A percentile compares a stretch with the other conserved stretches of the same genome.
phyloP scores from a whole-genome alignment of 208 protist genomes.

The Crithidia thermophila region DNA sequence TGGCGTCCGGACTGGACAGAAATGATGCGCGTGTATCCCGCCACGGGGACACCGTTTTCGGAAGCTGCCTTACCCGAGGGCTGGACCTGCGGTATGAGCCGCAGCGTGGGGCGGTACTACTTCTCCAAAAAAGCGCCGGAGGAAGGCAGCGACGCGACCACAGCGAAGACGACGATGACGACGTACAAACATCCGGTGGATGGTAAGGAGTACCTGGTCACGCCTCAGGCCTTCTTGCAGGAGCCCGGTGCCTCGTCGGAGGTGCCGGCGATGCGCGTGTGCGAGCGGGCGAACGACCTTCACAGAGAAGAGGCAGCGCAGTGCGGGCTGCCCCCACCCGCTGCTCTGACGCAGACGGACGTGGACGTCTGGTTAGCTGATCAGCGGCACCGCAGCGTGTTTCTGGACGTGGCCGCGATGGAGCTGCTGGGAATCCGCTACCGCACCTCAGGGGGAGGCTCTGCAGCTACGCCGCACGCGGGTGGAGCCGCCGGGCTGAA shows the following conservation, averaged over 20 bases:
- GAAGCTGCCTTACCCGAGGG: constrained; percentile 53
- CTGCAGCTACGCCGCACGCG: neutral
- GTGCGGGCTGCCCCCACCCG: constrained; percentile 18
- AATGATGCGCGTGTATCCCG: constrained; percentile 62
- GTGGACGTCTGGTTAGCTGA: constrained; percentile 61
- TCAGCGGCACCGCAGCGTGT: constrained; percentile 65
- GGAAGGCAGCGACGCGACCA: too few relatives aligned
- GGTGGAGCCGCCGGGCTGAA: constrained; percentile 6
- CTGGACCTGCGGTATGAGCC: constrained; percentile 55
- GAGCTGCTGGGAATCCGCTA: constrained; percentile 60
- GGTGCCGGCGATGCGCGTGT: constrained; percentile 32
- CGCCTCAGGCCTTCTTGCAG: constrained; percentile 75
- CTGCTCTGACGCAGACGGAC: constrained; percentile 24
- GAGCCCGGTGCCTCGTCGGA: constrained; percentile 23
- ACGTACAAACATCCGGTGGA: constrained; percentile 75
- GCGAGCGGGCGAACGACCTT: constrained; percentile 28
- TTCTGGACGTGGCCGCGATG: constrained; percentile 65
- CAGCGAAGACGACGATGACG: constrained; percentile 5
- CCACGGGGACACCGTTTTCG: constrained; percentile 55
- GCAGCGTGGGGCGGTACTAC: constrained; percentile 75
- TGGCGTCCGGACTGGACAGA: constrained; percentile 70
- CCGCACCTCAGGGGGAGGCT: constrained; percentile 4
- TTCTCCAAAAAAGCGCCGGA: constrained; percentile 45
- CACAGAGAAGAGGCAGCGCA: constrained; percentile 18
- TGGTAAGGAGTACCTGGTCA: constrained; percentile 61